phyloP scores from a whole-genome alignment of 2,329 filamentous ascomycete species.

The Raffaelea ambrosiae region DNA sequence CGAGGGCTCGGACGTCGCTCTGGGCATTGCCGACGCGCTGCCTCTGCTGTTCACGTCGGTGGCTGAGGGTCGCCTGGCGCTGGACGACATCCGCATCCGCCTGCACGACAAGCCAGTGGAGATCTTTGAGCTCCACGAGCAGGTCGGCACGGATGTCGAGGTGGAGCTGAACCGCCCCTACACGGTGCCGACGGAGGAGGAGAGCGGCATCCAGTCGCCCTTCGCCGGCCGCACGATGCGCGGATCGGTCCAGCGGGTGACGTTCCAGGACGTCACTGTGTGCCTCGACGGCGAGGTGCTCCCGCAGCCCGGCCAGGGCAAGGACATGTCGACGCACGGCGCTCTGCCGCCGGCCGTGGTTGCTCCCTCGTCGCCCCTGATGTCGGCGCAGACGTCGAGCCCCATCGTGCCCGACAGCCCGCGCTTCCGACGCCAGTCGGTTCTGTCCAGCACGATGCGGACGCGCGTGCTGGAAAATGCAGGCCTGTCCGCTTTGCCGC shows the following conservation, averaged over 20 bases:
- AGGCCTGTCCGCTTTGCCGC: not conserved
- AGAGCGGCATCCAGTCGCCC: slow-evolving; percentile 53
- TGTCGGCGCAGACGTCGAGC: slow-evolving; percentile 35
- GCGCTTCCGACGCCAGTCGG: slow-evolving; percentile 20
- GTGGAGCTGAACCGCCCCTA: slow-evolving; percentile 68
- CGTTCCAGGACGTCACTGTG: slow-evolving; percentile 64
- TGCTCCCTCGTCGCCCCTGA: slow-evolving; percentile 44
- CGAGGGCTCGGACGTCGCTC: slow-evolving; percentile 39
- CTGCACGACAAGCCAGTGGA: slow-evolving; percentile 72
- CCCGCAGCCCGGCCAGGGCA: slow-evolving; percentile 49
- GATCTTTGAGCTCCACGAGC: slow-evolving; percentile 77
- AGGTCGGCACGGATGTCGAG: slow-evolving; percentile 64
- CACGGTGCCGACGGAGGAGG: slow-evolving; percentile 32
- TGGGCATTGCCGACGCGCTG: slow-evolving; percentile 65
- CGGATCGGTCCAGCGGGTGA: slow-evolving; percentile 65
- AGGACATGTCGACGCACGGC: slow-evolving; percentile 67
- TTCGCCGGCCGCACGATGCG: slow-evolving; percentile 61
- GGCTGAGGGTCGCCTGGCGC: slow-evolving; percentile 60
- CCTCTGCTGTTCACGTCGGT: slow-evolving; percentile 71
- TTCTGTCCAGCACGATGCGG: slow-evolving; percentile 16
- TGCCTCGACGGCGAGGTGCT: slow-evolving; percentile 64
- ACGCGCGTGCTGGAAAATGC: not conserved
- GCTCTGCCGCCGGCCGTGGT: slow-evolving; percentile 33
- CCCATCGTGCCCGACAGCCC: slow-evolving; percentile 21
- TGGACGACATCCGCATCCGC: slow-evolving; percentile 63